Percentiles rank a stretch among this genome's conserved stretches.
These are phyloP conservation scores for Mallotus nudiflorus DNA, from an alignment of 345 rosid species.

Conservation along the genomic window DNA sequence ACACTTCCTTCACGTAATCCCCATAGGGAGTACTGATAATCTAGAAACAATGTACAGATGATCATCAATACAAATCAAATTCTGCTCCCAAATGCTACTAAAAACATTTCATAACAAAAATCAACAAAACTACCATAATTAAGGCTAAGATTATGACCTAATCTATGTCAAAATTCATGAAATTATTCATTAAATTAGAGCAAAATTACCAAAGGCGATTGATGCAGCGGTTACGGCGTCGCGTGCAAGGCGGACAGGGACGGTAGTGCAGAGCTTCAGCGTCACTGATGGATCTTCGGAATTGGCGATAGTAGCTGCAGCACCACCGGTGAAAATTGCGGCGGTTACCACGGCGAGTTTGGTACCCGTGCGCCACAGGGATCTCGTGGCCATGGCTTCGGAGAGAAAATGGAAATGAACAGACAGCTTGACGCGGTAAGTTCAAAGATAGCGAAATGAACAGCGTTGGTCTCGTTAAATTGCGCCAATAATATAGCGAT, in stretches of 20 bases:
- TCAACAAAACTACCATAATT: neutral
- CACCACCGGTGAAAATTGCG: constrained; percentile 64
- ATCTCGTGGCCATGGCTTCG: constrained; percentile 67
- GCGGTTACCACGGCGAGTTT: constrained; percentile 58
- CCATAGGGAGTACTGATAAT: constrained; percentile 77
- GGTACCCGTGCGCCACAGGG: constrained; percentile 58
- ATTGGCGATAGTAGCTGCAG: constrained; percentile 56
- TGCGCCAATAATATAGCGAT: too few species aligned
- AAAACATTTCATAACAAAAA: too few species aligned
- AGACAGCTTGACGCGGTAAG: constrained; percentile 8
- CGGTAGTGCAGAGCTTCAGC: constrained; percentile 74
- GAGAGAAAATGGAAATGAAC: constrained; percentile 49
- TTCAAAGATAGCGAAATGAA: neutral
- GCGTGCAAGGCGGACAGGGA: constrained; percentile 72
- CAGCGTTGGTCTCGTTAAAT: too few species aligned
- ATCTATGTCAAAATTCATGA: neutral
- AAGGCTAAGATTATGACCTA: too few species aligned
- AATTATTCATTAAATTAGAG: neutral
- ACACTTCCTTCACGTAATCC: constrained; percentile 83
- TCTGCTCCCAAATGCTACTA: neutral
- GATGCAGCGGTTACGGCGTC: constrained; percentile 76
- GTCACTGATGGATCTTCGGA: constrained; percentile 72
- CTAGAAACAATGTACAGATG: constrained; percentile 33
- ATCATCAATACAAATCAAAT: neutral
- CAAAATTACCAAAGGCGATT: constrained; percentile 89